Evolutionary conservation across 768 basidiomycete genomes (phyloP).

Genomic region (Boletales sp.): DNA sequence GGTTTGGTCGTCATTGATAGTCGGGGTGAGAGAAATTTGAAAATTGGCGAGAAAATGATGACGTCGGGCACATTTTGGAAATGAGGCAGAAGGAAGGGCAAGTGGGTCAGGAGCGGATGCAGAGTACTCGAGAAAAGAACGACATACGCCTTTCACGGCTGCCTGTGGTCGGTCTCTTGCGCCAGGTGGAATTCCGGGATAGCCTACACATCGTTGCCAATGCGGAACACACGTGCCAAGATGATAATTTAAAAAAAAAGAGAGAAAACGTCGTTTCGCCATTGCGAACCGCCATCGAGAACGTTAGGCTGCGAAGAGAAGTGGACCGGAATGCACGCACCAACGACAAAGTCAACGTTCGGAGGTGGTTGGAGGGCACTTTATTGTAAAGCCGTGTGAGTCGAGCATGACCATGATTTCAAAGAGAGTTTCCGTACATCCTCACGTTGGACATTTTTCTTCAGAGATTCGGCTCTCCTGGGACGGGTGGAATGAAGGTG

Average conservation of each 20-base stretch:
- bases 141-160: conserved; percentile 78
- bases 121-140: neutral
- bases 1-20: too few species aligned
- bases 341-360: conserved; percentile 86
- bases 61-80: neutral
- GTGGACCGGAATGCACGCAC: conserved; percentile 35
- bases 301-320: neutral
- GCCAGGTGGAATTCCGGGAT: conserved; percentile 84
- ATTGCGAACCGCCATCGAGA: neutral
- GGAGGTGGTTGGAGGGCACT: conserved; percentile 85
- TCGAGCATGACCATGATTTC: neutral
- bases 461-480: neutral
- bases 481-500: neutral
- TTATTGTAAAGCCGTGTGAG: conserved; percentile 9
- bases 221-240: neutral
- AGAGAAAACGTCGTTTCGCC: too few species aligned
- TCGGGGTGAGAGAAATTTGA: neutral
- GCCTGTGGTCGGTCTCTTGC: conserved; percentile 75
- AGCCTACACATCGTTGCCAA: conserved; percentile 45
- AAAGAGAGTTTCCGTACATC: conserved; percentile 35
- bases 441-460: conserved; percentile 41
- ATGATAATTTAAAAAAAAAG: neutral
- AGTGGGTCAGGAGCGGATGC: conserved; percentile 3
- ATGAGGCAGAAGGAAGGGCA: conserved; percentile 1
- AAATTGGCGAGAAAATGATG: too few species aligned